Conservation (phyloP, 306 rosid genomes). For the Trifolium repens region DNA sequence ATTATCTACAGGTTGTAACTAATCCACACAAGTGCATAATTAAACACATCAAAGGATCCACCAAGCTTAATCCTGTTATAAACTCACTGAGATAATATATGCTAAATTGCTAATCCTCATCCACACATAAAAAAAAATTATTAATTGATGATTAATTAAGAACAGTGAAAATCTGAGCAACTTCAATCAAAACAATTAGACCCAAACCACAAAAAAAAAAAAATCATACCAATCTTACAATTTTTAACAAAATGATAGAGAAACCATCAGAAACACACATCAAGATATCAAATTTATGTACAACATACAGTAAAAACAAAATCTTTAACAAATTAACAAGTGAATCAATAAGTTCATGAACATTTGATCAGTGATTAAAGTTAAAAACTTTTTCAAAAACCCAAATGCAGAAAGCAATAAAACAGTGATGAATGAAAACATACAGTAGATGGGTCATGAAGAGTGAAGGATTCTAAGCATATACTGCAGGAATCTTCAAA, state of each 20-base stretch:
- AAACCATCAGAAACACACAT: constrained; percentile 26
- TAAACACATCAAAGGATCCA: constrained; percentile 3
- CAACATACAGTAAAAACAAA: neutral
- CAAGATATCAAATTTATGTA: neutral
- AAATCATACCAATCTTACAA: neutral
- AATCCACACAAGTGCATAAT: constrained; percentile 26
- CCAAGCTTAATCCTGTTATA: constrained; percentile 15
- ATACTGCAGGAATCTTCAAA: constrained; percentile 84
- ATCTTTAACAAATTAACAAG: constrained; percentile 15
- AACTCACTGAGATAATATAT: constrained; percentile 13
- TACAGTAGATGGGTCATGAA: constrained; percentile 81
- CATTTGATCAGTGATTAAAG: constrained; percentile 6
- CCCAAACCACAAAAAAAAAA: neutral
- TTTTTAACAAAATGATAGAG: neutral
- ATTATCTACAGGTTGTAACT: neutral
- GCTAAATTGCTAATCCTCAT: constrained; percentile 6
- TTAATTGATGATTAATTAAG: constrained; percentile 5
- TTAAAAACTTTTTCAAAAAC: constrained; percentile 28
- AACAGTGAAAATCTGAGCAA: neutral
- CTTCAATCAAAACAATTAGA: constrained; percentile 9
- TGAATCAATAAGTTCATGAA: constrained; percentile 16
- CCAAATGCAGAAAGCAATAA: constrained; percentile 16
- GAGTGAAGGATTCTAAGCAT: constrained; percentile 74
- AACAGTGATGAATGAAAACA: neutral
- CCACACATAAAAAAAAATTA: neutral